Base-by-base conservation (phyloP, 1,139 yeast genomes). In the Meyerozyma athensensis region DNA sequence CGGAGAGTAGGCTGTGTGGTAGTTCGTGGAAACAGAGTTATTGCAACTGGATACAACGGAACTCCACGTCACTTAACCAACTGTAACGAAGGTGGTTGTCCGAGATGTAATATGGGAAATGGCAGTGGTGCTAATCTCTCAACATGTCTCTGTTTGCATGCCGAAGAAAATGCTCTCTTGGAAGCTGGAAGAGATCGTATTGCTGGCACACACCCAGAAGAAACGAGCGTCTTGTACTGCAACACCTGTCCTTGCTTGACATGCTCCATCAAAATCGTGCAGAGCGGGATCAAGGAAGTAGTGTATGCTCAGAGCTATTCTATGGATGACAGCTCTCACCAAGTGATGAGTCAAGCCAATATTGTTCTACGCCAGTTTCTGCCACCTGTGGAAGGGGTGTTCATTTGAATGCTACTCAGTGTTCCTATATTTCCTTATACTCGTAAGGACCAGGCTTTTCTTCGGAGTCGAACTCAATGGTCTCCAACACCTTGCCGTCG, bases 201-300 rank as follows among this genome's bases (percentile, higher is more conserved):
- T 14, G 47, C 56, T 5, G 61, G 62, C 16, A 53, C 48, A n/a
- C 50, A 59, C 30, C 64, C 58, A 34, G 52, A 52, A 13, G 37
- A 37, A 14, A 61, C 61, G 26, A 74, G 82, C 3, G 81, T 78
- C 0, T 62, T 92, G 40, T 92, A 92, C 59, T 94, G 98, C 61
- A 92, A 92, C 57, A 92, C 98, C 0, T 92, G 97, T 54, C 99
- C 99, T 0, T 94, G 99, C 56, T 67, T 92, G 43, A 94, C 98
- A 0, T 92, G 99, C 58, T 81, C 96, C 5, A 87, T 92, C 35
- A 92, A 92, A 61, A 90, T 92, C 38, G 96, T 89, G 7, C 99
- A 92, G 60, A 74, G 86, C 48, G 98, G 98, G 1, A 81, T 92
- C 36, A 71, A 68, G 22, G 96, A 90, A 57, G 97, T 92, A n/a